These are phyloP conservation scores for Thalassia testudinum DNA, from an alignment of 116 monocot species.

Conservation along the genomic window DNA sequence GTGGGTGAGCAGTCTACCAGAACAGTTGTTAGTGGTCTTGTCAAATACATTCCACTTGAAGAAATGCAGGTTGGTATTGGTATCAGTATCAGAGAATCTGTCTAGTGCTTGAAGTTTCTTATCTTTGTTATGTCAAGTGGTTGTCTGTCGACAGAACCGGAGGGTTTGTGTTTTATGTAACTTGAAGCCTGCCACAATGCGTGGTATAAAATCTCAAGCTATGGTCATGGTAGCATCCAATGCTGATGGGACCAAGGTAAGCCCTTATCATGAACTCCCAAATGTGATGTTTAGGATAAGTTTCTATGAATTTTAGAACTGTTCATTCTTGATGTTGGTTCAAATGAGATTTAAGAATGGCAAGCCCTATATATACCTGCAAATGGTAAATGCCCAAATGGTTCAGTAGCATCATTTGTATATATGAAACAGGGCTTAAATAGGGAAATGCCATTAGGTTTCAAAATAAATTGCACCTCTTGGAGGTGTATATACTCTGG, in stretches of 20 bases:
- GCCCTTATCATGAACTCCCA: constrained; percentile 1
- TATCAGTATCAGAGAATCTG: background rate
- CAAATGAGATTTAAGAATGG: too few species aligned
- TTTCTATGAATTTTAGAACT: background rate
- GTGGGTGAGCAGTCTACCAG: constrained; percentile 72
- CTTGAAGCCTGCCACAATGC: constrained; percentile 89
- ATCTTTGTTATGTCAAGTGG: background rate
- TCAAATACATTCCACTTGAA: constrained; percentile 79
- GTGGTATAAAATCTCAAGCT: constrained; percentile 93
- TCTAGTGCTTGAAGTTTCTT: background rate
- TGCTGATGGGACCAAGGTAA: constrained; percentile 65
- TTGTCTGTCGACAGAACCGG: constrained; percentile 36
- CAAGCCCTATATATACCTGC: too few species aligned
- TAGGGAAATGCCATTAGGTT: background rate
- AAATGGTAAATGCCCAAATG: too few species aligned
- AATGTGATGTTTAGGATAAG: background rate
- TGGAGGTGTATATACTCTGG: too few species aligned
- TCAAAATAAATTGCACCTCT: too few species aligned
- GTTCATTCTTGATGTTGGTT: background rate
- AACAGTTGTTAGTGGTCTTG: constrained; percentile 94
- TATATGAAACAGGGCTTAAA: too few species aligned
- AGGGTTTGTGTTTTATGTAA: constrained; percentile 96
- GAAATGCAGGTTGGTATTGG: constrained; percentile 68
- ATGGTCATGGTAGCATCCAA: constrained; percentile 90
- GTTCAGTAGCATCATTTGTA: background rate